Evolutionary conservation across 805 yeast genomes (phyloP).

Genomic region (Lipomyces lipofer): DNA sequence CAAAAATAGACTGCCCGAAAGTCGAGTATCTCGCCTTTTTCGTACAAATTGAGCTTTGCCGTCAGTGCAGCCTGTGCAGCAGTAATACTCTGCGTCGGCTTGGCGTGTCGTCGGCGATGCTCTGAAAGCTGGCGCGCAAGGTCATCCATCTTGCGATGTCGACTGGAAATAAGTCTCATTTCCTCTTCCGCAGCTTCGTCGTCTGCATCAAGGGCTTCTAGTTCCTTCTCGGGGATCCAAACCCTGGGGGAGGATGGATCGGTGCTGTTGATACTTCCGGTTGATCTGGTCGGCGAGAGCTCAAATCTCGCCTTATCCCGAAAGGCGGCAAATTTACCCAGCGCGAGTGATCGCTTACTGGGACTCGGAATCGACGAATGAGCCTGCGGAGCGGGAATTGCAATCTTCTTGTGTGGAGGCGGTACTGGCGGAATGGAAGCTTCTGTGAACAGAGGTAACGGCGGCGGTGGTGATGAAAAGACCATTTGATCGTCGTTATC

Average conservation of each 20-base stretch:
- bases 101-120: not conserved
- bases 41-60: slow-evolving; percentile 50
- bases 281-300: not conserved
- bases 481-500: not conserved
- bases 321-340: slow-evolving; percentile 6
- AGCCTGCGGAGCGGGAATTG: not conserved
- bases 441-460: not conserved
- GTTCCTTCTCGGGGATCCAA: slow-evolving; percentile 15
- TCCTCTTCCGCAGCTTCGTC: slow-evolving; percentile 26
- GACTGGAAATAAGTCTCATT: slow-evolving; percentile 14
- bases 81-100: slow-evolving; percentile 5
- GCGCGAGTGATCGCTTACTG: slow-evolving; percentile 1
- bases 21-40: slow-evolving; percentile 60
- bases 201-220: slow-evolving; percentile 11
- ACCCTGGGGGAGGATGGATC: not conserved
- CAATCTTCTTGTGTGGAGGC: slow-evolving; percentile 14
- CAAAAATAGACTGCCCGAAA: slow-evolving; percentile 52
- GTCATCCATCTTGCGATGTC: slow-evolving; percentile 6
- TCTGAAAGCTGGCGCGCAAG: slow-evolving; percentile 19
- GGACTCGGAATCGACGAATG: slow-evolving; percentile 6
- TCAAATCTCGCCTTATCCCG: slow-evolving; percentile 8
- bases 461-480: slow-evolving; percentile 15
- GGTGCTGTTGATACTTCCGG: not conserved
- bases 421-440: not conserved
- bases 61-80: slow-evolving; percentile 14